These are phyloP conservation scores for Fomitopsis schrenkii DNA, from an alignment of 1,284 basidiomycete genomes.

Conservation along the genomic window DNA sequence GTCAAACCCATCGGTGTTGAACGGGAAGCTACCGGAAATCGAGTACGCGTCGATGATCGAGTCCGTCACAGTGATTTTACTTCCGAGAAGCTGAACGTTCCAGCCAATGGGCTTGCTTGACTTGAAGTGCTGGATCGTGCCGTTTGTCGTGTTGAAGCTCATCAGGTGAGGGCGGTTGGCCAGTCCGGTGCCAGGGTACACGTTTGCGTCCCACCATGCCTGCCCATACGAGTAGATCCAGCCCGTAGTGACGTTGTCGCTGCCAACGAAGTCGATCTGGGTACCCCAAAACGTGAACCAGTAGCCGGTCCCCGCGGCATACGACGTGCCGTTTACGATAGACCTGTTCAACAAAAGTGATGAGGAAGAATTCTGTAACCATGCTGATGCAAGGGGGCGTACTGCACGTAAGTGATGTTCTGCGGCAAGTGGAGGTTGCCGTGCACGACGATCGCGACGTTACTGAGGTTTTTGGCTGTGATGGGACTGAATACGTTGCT, in stretches of 20 bases:
- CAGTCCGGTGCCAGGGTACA: neutral
- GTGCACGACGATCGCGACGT: neutral
- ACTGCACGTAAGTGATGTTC: neutral
- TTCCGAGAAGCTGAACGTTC: neutral
- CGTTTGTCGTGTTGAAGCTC: neutral
- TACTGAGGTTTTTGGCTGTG: neutral
- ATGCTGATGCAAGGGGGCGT: neutral
- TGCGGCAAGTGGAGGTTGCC: neutral
- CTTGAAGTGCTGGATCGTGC: neutral
- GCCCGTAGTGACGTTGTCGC: neutral
- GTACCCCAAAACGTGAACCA: neutral
- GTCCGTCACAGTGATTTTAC: neutral
- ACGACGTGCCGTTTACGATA: neutral
- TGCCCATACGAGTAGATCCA: conserved; percentile 2
- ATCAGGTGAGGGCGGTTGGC: neutral
- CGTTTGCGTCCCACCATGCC: conserved; percentile 1
- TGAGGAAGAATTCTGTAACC: neutral
- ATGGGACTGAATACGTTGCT: neutral
- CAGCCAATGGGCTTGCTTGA: conserved; percentile 1
- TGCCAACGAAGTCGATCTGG: neutral
- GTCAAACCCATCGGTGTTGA: neutral
- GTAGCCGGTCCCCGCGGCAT: neutral
- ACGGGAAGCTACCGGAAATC: neutral
- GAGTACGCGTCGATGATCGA: neutral
- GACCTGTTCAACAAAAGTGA: neutral